Conservation (phyloP, 2,329 filamentous ascomycete genomes). For the Fusarium zealandicum region DNA sequence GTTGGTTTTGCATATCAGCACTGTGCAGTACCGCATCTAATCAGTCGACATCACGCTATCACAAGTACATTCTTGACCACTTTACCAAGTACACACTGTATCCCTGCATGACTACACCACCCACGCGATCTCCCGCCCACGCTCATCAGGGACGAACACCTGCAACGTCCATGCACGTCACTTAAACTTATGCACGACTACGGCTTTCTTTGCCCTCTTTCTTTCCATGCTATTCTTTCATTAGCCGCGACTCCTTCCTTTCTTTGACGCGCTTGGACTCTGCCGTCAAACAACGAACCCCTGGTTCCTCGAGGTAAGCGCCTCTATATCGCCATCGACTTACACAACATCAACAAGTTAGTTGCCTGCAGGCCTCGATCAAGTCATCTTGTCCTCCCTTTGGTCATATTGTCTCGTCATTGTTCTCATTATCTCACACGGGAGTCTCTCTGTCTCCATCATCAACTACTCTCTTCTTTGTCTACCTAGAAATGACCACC, state of each 20-base stretch:
- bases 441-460: neutral
- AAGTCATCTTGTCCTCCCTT: too few species aligned
- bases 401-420: neutral
- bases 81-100: too few species aligned
- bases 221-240: slow-evolving; percentile 13
- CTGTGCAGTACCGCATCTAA: slow-evolving; percentile 2
- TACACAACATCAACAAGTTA: slow-evolving; percentile 13
- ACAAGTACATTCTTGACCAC: too few species aligned
- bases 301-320: slow-evolving; percentile 5
- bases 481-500: slow-evolving; percentile 25
- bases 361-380: neutral
- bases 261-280: slow-evolving; percentile 16
- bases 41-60: too few species aligned
- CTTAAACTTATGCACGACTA: slow-evolving; percentile 36
- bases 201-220: slow-evolving; percentile 2
- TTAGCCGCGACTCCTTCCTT: slow-evolving; percentile 13
- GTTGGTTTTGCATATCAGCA: rapidly evolving
- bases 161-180: slow-evolving; percentile 31
- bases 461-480: slow-evolving; percentile 13
- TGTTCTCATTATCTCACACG: neutral
- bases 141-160: slow-evolving; percentile 32
- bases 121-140: slow-evolving; percentile 30
- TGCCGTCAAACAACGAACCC: too few species aligned
- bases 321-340: neutral
- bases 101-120: slow-evolving; percentile 1